These are phyloP conservation scores for Plasmodium chabaudi DNA, from an alignment of 169 alveolate species.

Conservation along the genomic window DNA sequence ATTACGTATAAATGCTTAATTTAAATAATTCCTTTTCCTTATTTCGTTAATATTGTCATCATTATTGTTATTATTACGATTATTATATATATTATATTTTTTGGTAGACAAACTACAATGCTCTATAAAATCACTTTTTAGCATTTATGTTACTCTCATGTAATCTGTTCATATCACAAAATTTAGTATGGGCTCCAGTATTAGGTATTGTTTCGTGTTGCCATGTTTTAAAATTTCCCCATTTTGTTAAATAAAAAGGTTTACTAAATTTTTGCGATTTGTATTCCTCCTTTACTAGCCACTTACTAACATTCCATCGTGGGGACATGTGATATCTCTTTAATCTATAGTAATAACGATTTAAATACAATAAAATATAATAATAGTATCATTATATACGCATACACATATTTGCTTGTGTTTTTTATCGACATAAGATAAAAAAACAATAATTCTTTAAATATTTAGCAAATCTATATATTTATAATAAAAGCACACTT, in stretches of 20 bases:
- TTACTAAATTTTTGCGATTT: constrained; percentile 69
- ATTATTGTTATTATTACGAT: too few species aligned
- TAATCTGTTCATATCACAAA: constrained; percentile 68
- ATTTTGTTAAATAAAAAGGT: constrained; percentile 74
- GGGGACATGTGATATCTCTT: constrained; percentile 79
- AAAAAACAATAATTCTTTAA: too few species aligned
- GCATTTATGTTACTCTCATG: constrained; percentile 44
- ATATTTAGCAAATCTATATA: too few species aligned
- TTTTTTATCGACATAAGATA: too few species aligned
- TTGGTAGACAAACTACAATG: not conserved
- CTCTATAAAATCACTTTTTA: constrained; percentile 24
- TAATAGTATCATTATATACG: not conserved
- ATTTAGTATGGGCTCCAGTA: constrained; percentile 62
- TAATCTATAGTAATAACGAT: constrained; percentile 63
- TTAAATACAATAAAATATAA: constrained; percentile 24
- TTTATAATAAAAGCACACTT: too few species aligned
- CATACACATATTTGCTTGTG: not conserved
- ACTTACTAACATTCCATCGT: constrained; percentile 76
- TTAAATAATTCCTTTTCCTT: too few species aligned
- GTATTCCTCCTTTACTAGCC: constrained; percentile 74
- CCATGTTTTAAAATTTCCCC: constrained; percentile 74
- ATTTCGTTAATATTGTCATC: too few species aligned
- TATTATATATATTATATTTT: too few species aligned
- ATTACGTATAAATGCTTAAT: too few species aligned
- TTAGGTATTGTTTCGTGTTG: constrained; percentile 13